Evolutionary conservation across 2,329 filamentous ascomycete species (phyloP).

Genomic region (Sphaerulina vaccinii): DNA sequence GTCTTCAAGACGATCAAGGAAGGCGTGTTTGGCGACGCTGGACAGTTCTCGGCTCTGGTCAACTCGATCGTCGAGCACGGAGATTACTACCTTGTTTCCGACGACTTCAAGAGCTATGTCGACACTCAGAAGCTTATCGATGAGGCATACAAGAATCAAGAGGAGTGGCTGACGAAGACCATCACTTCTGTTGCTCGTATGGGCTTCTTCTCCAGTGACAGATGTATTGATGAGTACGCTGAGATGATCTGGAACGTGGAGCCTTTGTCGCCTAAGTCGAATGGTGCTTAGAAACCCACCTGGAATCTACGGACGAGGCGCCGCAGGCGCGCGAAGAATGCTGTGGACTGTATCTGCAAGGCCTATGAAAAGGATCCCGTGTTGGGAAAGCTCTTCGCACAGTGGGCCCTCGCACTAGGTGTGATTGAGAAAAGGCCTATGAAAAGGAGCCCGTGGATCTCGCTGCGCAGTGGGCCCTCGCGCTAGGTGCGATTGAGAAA

Average conservation of each 20-base stretch:
- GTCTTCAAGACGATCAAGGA: conserved; percentile 82
- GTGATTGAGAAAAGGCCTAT: no score
- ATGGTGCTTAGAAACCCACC: conserved; percentile 9
- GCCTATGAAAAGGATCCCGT: no score
- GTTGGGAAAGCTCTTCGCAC: no score
- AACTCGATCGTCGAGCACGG: conserved; percentile 86
- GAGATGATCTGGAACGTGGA: conserved; percentile 97
- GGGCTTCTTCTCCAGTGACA: conserved; percentile 92
- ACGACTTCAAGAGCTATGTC: conserved; percentile 94
- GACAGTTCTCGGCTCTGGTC: conserved; percentile 78
- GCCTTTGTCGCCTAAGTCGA: conserved; percentile 54
- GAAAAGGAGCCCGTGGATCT: no score
- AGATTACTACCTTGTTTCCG: conserved; percentile 95
- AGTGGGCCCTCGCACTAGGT: no score
- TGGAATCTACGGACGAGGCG: not conserved
- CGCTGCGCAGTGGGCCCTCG: no score
- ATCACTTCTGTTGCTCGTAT: conserved; percentile 87
- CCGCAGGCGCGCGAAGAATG: not conserved
- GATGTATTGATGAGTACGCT: conserved; percentile 96
- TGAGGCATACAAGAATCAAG: conserved; percentile 85
- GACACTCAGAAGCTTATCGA: conserved; percentile 90
- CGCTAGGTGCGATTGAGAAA: no score
- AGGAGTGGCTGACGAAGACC: conserved; percentile 87
- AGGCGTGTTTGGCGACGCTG: conserved; percentile 75
- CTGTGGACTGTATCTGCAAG: no score